These are phyloP conservation scores for Bisporella sp. DNA, from an alignment of 2,329 filamentous ascomycete genomes.

Conservation along the genomic window DNA sequence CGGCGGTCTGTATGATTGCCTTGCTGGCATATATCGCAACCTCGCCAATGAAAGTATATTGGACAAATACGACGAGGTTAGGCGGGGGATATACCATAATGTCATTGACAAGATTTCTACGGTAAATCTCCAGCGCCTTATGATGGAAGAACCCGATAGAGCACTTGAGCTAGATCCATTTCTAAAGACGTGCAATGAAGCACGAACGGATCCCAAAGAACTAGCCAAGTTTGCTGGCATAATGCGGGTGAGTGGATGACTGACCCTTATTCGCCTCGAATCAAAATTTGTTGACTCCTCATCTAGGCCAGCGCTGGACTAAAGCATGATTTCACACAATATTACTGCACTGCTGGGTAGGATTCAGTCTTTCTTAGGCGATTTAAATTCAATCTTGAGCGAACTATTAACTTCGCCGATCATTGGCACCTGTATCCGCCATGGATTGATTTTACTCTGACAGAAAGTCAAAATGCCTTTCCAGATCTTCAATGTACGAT, in stretches of 20 bases:
- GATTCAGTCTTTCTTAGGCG: no score
- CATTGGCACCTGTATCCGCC: no score
- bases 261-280: not conserved
- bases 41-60: constrained; percentile 29
- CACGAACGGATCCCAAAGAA: not conserved
- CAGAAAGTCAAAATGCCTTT: no score
- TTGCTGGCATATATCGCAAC: constrained; percentile 33
- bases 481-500: no score
- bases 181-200: not conserved
- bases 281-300: not conserved
- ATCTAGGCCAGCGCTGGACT: not conserved
- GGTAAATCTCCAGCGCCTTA: constrained; percentile 34
- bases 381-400: no score
- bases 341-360: no score
- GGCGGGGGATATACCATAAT: constrained; percentile 29
- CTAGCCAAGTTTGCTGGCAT: not conserved
- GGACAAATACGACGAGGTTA: constrained; percentile 32
- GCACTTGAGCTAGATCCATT: not conserved
- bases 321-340: not conserved
- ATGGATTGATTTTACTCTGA: no score
- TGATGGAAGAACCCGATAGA: constrained; percentile 24
- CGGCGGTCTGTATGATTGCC: constrained; percentile 52
- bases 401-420: no score
- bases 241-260: not conserved
- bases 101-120: constrained; percentile 33